These are phyloP conservation scores for Drosera capensis DNA, from an alignment of 148 eudicot species.

Conservation along the genomic window DNA sequence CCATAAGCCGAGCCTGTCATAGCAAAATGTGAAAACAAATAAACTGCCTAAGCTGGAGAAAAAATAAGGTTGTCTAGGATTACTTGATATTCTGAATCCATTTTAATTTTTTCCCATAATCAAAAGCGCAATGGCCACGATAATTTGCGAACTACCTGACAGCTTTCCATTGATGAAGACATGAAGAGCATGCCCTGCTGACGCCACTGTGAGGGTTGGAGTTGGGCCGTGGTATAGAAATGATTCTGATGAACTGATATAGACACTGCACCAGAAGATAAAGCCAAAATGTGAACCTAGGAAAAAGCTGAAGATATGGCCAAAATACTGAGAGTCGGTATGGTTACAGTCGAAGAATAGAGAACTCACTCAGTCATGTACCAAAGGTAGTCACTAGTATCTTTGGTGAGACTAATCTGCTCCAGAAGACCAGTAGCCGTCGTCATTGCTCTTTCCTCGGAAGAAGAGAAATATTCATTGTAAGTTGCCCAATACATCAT, in stretches of 20 bases:
- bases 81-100: too few relatives aligned
- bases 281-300: background rate
- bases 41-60: background rate
- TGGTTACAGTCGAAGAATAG: too few relatives aligned
- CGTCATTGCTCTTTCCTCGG: slow-evolving; percentile 39
- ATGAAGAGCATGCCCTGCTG: slow-evolving; percentile 80
- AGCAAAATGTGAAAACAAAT: background rate
- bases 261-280: slow-evolving; percentile 35
- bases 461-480: slow-evolving; percentile 51
- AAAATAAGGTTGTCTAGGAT: too few relatives aligned
- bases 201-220: slow-evolving; percentile 63
- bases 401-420: slow-evolving; percentile 87
- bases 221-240: slow-evolving; percentile 53
- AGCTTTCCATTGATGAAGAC: slow-evolving; percentile 75
- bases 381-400: slow-evolving; percentile 85
- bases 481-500: slow-evolving; percentile 67
- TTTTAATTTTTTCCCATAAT: too few relatives aligned
- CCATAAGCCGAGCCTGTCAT: slow-evolving; percentile 65
- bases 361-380: slow-evolving; percentile 82
- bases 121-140: background rate
- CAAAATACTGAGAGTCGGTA: too few relatives aligned
- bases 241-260: slow-evolving; percentile 61
- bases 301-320: too few relatives aligned
- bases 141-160: slow-evolving; percentile 29
- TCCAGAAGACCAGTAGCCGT: slow-evolving; percentile 67